phyloP scores from a whole-genome alignment of 1,284 basidiomycete genomes.

The Apiotrichum mycotoxinovorans region DNA sequence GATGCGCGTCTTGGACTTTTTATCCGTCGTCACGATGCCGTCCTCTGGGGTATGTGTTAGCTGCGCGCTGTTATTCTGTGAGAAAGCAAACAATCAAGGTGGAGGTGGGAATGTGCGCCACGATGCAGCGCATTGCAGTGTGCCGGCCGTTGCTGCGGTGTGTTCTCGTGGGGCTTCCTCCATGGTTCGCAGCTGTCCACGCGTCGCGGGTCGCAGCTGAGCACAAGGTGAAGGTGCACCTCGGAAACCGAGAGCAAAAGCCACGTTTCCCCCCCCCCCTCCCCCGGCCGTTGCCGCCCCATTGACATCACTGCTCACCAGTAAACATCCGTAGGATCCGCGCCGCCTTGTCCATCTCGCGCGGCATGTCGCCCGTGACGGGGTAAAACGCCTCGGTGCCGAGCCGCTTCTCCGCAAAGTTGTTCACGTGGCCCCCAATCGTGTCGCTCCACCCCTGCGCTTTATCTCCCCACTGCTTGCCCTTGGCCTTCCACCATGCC shows the following conservation, averaged over 20 bases:
- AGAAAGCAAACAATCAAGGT: too few relatives aligned
- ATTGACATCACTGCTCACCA: constrained; percentile 45
- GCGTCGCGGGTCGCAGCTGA: too few relatives aligned
- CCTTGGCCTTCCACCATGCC: constrained; percentile 25
- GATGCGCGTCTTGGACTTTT: constrained; percentile 50
- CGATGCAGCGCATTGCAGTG: too few relatives aligned
- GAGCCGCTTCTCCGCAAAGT: constrained; percentile 43
- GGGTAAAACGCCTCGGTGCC: constrained; percentile 57
- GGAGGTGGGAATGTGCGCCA: too few relatives aligned
- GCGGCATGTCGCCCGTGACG: constrained; percentile 52
- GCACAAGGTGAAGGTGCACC: too few relatives aligned
- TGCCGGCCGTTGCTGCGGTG: too few relatives aligned
- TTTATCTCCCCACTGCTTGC: constrained; percentile 43
- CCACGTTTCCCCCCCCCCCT: too few relatives aligned
- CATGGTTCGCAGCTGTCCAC: too few relatives aligned
- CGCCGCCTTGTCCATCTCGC: constrained; percentile 55
- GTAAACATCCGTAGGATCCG: constrained; percentile 53
- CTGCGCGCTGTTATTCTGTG: background rate
- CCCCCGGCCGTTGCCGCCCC: too few relatives aligned
- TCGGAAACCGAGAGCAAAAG: too few relatives aligned
- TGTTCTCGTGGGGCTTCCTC: too few relatives aligned
- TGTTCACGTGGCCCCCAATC: constrained; percentile 45
- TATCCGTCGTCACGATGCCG: constrained; percentile 36
- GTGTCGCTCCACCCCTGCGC: constrained; percentile 38
- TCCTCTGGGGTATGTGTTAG: constrained; percentile 27